Percentiles rank a stretch among this genome's conserved stretches.
These are phyloP conservation scores for Carallia pectinifolia DNA, from an alignment of 345 rosid genomes.

Conservation along the genomic window DNA sequence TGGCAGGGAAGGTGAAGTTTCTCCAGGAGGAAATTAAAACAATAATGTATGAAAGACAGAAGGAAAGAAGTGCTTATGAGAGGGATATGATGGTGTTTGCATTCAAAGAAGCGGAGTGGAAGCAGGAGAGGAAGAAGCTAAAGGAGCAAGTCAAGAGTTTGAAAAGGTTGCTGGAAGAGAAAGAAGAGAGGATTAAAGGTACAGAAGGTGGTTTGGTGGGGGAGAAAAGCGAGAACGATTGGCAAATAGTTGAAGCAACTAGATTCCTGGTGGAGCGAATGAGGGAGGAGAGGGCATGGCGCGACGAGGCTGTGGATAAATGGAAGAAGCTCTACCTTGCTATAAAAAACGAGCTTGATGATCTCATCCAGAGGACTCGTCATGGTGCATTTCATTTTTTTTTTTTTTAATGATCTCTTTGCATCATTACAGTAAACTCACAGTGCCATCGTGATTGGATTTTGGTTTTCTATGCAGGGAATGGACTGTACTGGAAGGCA, in stretches of 20 bases:
- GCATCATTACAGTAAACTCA: too few species aligned
- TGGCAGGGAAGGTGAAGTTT: slow-evolving; percentile 43
- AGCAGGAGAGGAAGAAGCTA: slow-evolving; percentile 59
- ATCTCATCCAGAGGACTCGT: slow-evolving; percentile 64
- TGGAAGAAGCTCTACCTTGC: slow-evolving; percentile 86
- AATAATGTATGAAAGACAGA: slow-evolving; percentile 48
- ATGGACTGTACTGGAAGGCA: slow-evolving; percentile 40
- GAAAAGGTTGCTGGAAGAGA: slow-evolving; percentile 44
- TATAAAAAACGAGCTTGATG: slow-evolving; percentile 80
- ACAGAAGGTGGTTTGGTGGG: slow-evolving; percentile 13
- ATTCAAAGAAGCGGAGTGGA: slow-evolving; percentile 65
- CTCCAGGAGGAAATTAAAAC: slow-evolving; percentile 44
- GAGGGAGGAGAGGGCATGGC: slow-evolving; percentile 60
- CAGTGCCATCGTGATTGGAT: not conserved
- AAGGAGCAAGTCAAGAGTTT: slow-evolving; percentile 61
- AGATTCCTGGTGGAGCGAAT: slow-evolving; percentile 46
- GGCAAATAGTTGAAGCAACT: slow-evolving; percentile 32
- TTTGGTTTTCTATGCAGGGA: slow-evolving; percentile 24
- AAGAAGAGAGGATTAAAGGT: slow-evolving; percentile 36
- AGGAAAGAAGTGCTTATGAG: slow-evolving; percentile 36
- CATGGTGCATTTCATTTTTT: slow-evolving; percentile 21
- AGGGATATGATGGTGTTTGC: slow-evolving; percentile 45
- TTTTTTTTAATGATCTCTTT: not conserved
- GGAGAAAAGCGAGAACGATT: slow-evolving; percentile 26
- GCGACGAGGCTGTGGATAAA: slow-evolving; percentile 73